These are phyloP conservation scores for Dissophora globulifera DNA, from an alignment of 192 early-diverging fungal genomes.

Conservation along the genomic window DNA sequence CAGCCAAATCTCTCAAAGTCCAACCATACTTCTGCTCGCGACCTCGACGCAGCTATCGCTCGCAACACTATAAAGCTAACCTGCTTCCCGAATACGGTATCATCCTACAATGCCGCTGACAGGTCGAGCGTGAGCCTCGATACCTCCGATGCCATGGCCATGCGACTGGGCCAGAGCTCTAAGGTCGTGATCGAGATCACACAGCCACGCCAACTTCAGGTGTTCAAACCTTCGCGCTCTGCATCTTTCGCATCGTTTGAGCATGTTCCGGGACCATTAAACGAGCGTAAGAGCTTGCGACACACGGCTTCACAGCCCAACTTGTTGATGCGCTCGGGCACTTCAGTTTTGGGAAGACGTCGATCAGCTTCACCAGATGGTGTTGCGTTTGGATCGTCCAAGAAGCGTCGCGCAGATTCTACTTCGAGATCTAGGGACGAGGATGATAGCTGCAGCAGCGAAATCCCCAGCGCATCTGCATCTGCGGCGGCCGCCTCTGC, in stretches of 20 bases:
- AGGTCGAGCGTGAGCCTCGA: slow-evolving; percentile 1
- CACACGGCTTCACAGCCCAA: slow-evolving; percentile 33
- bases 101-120: neutral
- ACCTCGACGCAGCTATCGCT: slow-evolving; percentile 8
- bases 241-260: slow-evolving; percentile 1
- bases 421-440: neutral
- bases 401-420: slow-evolving; percentile 31
- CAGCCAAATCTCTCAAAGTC: slow-evolving; percentile 7
- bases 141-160: slow-evolving; percentile 14
- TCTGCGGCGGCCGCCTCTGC: slow-evolving; percentile 12
- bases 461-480: neutral
- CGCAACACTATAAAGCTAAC: slow-evolving; percentile 35
- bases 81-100: slow-evolving; percentile 17
- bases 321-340: slow-evolving; percentile 1
- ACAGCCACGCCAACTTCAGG: slow-evolving; percentile 14
- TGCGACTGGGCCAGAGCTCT: slow-evolving; percentile 30
- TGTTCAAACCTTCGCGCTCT: slow-evolving; percentile 6
- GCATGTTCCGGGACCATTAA: slow-evolving; percentile 3
- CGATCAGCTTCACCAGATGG: slow-evolving; percentile 28
- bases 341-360: slow-evolving; percentile 26
- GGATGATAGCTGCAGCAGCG: neutral
- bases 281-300: neutral
- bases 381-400: slow-evolving; percentile 18
- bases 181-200: slow-evolving; percentile 49
- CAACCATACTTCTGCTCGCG: neutral